These are phyloP conservation scores for Lablab purpureus DNA, from an alignment of 306 rosid species.

Conservation along the genomic window DNA sequence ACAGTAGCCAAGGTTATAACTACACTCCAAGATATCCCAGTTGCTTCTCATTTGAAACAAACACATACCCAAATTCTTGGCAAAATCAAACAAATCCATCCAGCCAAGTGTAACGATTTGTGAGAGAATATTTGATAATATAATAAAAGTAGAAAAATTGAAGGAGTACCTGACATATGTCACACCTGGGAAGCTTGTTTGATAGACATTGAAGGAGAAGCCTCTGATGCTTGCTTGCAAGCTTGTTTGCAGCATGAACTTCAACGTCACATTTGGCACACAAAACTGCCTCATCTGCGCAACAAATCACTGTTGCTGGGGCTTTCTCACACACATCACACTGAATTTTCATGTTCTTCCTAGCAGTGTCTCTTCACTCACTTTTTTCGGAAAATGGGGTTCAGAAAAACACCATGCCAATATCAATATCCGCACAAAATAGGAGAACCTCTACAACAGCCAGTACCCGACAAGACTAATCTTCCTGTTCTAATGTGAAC, in stretches of 20 bases:
- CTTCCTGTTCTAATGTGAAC: neutral
- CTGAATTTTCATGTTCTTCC: constrained; percentile 81
- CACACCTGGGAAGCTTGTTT: constrained; percentile 90
- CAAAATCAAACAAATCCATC: neutral
- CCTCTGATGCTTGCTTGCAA: constrained; percentile 97
- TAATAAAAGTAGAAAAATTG: neutral
- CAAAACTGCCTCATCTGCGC: constrained; percentile 97
- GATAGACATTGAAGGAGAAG: constrained; percentile 85
- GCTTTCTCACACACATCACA: constrained; percentile 98
- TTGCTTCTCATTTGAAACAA: neutral
- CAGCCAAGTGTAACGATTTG: constrained; percentile 19
- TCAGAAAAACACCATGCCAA: constrained; percentile 17
- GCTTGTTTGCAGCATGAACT: constrained; percentile 98
- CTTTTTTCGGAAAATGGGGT: neutral
- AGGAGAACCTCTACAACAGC: neutral
- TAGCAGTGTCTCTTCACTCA: neutral
- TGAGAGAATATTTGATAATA: neutral
- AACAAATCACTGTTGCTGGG: constrained; percentile 92
- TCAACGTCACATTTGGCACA: constrained; percentile 92
- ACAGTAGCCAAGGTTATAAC: neutral
- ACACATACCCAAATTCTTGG: neutral
- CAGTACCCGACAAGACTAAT: neutral
- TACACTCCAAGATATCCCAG: constrained; percentile 9
- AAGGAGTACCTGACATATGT: constrained; percentile 84
- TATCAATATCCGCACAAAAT: neutral